Base-by-base conservation (phyloP, 2,329 filamentous ascomycete genomes). In the Thermomyces lanuginosus region DNA sequence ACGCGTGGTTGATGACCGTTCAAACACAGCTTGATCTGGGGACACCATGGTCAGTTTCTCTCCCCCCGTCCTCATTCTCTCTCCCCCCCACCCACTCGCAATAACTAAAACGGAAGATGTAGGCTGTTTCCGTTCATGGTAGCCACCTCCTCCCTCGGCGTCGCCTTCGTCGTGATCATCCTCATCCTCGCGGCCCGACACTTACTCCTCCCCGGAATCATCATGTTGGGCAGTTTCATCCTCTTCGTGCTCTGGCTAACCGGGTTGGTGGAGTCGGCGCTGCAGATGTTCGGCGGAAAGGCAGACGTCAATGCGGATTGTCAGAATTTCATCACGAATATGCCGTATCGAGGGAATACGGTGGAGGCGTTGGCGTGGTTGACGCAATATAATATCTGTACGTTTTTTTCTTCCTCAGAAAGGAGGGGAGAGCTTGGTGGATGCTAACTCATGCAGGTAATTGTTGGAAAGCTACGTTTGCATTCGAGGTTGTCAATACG, bases 51-150 rank as follows among this genome's bases (percentile, higher is more conserved):
- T 74, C 55, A 31, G 47, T 47, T 9, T 16, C 17, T n/a, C 21
- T 16, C 22, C 22, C 14, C 8, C 23, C 6, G 11, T 21, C 15
- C 9, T 15, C 16, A n/a, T n/a, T n/a, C 11, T 24, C 21, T 17
- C 9, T 21, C 12, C 15, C 14, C n/a, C 22, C 9, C 7, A n/a
- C 9, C 21, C 29, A 24, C 17, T 22, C 27, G 10, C 28, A 15
- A 8, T 24, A 31, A 31, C 13, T 26, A 30, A 21, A 9, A 33
- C 30, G 28, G 18, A 32, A 22, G 19, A 13, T 5, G 32, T 41
- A 75, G 70, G 70, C 59, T 75, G 36, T 69, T 75, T 51, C 70
- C 70, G 15, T 75, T 64, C 49, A 69, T 69, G 49, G 61, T 74
- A 28, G 63, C 67, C 9, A 58, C 64, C 37, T 63, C 66, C 43